Percentiles rank a stretch among this genome's conserved stretches.
Evolutionary conservation across 1,284 basidiomycete genomes (phyloP).

Genomic region (Xerocomus nothofagi): DNA sequence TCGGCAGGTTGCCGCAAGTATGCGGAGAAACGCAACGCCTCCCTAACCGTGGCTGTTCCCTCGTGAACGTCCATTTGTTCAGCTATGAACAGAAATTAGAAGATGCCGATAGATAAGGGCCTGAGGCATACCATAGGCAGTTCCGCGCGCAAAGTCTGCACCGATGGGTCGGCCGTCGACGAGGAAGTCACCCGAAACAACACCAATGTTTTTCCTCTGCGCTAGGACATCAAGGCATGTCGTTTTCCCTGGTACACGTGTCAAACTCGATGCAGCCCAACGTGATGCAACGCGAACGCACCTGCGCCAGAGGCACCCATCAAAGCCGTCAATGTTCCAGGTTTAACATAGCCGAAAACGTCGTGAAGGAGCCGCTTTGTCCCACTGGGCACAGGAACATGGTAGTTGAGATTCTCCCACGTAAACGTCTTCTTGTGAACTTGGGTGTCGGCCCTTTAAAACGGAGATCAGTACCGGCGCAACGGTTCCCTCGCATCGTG

Average conservation of each 20-base stretch:
- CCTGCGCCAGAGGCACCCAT: slow-evolving; percentile 82
- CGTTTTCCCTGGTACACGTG: slow-evolving; percentile 50
- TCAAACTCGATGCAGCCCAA: slow-evolving; percentile 20
- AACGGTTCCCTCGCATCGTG: background rate
- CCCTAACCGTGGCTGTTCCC: slow-evolving; percentile 81
- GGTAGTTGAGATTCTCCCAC: slow-evolving; percentile 72
- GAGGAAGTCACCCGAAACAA: slow-evolving; percentile 78
- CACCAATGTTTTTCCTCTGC: slow-evolving; percentile 84
- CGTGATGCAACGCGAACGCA: slow-evolving; percentile 10
- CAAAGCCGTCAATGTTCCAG: slow-evolving; percentile 78
- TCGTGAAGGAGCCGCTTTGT: slow-evolving; percentile 74
- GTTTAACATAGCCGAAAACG: slow-evolving; percentile 87
- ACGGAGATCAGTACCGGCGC: background rate
- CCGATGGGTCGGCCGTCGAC: slow-evolving; percentile 78
- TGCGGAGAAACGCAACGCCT: slow-evolving; percentile 89
- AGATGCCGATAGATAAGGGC: slow-evolving; percentile 23
- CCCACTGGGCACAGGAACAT: slow-evolving; percentile 73
- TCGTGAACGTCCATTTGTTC: slow-evolving; percentile 91
- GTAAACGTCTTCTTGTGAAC: slow-evolving; percentile 58
- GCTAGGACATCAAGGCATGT: slow-evolving; percentile 88
- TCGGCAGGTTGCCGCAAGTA: slow-evolving; percentile 83
- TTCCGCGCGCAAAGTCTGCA: slow-evolving; percentile 73
- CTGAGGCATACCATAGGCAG: slow-evolving; percentile 62
- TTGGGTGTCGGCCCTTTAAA: slow-evolving; percentile 1
- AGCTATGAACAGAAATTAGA: slow-evolving; percentile 43